Conservation (phyloP, 1,284 basidiomycete genomes). For the Sanghuangporus baumii region DNA sequence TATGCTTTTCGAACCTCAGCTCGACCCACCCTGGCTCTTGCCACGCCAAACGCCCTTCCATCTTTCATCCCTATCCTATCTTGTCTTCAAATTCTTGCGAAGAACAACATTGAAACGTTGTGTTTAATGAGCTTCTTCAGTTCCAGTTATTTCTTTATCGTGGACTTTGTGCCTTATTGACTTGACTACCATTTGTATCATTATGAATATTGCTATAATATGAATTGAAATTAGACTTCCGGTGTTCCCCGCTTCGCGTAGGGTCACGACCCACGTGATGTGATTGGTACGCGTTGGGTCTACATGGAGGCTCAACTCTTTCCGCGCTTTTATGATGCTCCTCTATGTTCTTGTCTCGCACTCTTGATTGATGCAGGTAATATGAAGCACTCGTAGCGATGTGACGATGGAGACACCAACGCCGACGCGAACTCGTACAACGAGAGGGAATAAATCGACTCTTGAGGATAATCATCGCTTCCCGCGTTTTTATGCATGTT, state of each 20-base stretch:
- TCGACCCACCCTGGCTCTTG: too few relatives aligned
- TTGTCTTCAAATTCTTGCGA: background rate
- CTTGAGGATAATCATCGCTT: slow-evolving; percentile 50
- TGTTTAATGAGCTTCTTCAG: background rate
- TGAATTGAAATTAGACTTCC: background rate
- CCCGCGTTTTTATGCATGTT: slow-evolving; percentile 85
- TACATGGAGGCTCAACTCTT: background rate
- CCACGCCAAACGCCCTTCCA: background rate
- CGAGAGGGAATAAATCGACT: slow-evolving; percentile 25
- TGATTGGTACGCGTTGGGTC: background rate
- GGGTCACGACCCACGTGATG: background rate
- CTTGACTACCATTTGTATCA: background rate
- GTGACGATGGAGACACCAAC: background rate
- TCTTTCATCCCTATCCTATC: background rate
- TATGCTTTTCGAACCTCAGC: background rate
- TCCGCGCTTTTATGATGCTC: background rate
- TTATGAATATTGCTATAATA: background rate
- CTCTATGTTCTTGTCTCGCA: background rate
- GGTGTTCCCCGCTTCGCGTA: background rate
- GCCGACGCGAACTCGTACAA: background rate
- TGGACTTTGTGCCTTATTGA: background rate
- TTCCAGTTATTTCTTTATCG: background rate
- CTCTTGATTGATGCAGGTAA: background rate
- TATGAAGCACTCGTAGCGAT: background rate
- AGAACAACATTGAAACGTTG: background rate